Percentiles rank a stretch among this genome's conserved stretches.
Conservation (phyloP, 306 rosid species). For the Prunus mume region DNA sequence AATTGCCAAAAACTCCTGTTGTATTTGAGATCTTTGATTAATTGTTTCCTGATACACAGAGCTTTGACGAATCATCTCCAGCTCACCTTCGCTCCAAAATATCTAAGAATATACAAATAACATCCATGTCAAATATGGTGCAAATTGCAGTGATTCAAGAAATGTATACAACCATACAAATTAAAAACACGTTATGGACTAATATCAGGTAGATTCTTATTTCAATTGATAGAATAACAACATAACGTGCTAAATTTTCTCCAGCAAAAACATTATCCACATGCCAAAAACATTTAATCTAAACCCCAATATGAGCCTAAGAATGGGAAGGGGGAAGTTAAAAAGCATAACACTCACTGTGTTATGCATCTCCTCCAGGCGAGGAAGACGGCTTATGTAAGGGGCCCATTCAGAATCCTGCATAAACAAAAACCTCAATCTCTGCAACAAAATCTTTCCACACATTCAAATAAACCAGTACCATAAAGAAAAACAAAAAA, state of each 20-base stretch:
- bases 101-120: conserved; percentile 40
- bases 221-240: background rate
- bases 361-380: conserved; percentile 49
- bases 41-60: conserved; percentile 62
- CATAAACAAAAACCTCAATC: background rate
- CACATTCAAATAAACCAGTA: background rate
- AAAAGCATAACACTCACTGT: conserved; percentile 40
- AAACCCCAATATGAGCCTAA: background rate
- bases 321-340: background rate
- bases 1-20: conserved; percentile 53
- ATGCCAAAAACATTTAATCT: background rate
- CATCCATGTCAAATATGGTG: background rate
- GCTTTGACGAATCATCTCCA: conserved; percentile 69
- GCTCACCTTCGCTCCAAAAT: conserved; percentile 68
- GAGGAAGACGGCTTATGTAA: conserved; percentile 62
- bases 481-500: background rate
- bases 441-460: background rate
- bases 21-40: conserved; percentile 50
- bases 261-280: background rate
- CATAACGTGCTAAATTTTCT: background rate
- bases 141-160: background rate
- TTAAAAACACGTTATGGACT: background rate
- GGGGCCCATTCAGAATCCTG: conserved; percentile 73
- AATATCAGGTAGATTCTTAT: background rate
- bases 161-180: background rate